phyloP scores from a whole-genome alignment of 805 yeast genomes.

The Kuraishia piskuri region DNA sequence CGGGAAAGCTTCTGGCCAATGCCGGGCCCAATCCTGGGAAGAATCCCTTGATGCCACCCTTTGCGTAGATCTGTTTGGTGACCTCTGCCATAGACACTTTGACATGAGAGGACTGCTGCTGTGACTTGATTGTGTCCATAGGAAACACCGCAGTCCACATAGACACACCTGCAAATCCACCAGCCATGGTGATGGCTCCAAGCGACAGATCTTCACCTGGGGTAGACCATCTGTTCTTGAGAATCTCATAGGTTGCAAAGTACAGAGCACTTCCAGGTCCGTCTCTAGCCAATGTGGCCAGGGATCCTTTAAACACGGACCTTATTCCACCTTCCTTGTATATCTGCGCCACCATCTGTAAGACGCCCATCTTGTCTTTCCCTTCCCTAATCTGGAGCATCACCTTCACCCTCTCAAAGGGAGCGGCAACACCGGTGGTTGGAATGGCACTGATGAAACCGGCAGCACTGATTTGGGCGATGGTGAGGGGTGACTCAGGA shows the following conservation, averaged over 20 bases:
- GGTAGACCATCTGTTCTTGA: conserved; percentile 54
- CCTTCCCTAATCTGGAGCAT: conserved; percentile 73
- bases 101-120: conserved; percentile 58
- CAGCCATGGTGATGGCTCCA: conserved; percentile 75
- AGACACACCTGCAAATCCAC: conserved; percentile 92
- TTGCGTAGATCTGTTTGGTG: conserved; percentile 56
- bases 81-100: conserved; percentile 52
- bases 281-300: conserved; percentile 89
- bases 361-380: conserved; percentile 37
- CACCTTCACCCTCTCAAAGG: conserved; percentile 92
- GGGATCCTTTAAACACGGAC: conserved; percentile 85
- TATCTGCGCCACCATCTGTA: conserved; percentile 56
- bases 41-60: conserved; percentile 82
- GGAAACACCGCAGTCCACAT: conserved; percentile 98
- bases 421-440: conserved; percentile 94
- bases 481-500: conserved; percentile 36
- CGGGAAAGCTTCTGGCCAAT: conserved; percentile 89
- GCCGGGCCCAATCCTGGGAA: conserved; percentile 99
- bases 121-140: conserved; percentile 85
- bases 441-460: conserved; percentile 94
- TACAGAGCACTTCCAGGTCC: conserved; percentile 96
- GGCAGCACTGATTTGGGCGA: conserved; percentile 75
- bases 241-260: conserved; percentile 86
- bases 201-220: conserved; percentile 50
- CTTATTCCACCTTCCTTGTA: conserved; percentile 73